A percentile compares a stretch with the other conserved stretches of the same genome.
Conservation (phyloP, 352 stramenopile species). For the Pythium folliculosum region DNA sequence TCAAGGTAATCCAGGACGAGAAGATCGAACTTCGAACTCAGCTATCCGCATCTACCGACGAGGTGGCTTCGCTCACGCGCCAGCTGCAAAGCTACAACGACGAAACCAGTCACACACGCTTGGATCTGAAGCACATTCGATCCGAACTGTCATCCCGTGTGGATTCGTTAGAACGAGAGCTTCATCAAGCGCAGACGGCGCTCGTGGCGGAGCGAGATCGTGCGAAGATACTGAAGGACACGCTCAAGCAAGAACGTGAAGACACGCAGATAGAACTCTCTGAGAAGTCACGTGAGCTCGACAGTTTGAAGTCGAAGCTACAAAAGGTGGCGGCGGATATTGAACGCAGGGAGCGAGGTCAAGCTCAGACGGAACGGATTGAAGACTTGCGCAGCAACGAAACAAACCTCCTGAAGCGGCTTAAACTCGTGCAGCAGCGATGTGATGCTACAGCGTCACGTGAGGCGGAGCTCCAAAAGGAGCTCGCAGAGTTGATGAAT, state of each 20-base stretch:
- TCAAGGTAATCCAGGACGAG: constrained; percentile 20
- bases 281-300: constrained; percentile 20
- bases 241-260: constrained; percentile 21
- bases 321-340: constrained; percentile 14
- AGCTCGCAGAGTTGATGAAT: constrained; percentile 33
- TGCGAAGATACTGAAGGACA: constrained; percentile 26
- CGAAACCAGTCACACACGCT: constrained; percentile 8
- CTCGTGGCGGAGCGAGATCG: constrained; percentile 29
- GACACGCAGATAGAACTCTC: constrained; percentile 15
- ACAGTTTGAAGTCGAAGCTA: constrained; percentile 19
- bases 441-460: constrained; percentile 25
- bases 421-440: constrained; percentile 30
- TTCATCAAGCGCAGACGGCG: constrained; percentile 26
- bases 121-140: constrained; percentile 21
- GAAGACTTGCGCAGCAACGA: constrained; percentile 32
- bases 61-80: constrained; percentile 23
- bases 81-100: constrained; percentile 18
- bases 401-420: constrained; percentile 32
- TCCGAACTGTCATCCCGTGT: constrained; percentile 24
- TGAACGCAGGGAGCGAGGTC: constrained; percentile 23
- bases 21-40: constrained; percentile 17
- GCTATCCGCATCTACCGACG: constrained; percentile 19
- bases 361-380: constrained; percentile 16
- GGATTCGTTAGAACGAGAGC: constrained; percentile 24
- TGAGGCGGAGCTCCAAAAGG: constrained; percentile 55